A percentile compares a stretch with the other conserved stretches of the same genome.
Evolutionary conservation across 176 grass and related monocot species (phyloP).

Genomic region (Sorghum bicolor): Sorghum_bicolor_NCBIv3 NC_012875.2:3877001-3877500

Average conservation of each 20-base stretch:
- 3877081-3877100: constrained; percentile 39
- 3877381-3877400: constrained; percentile 60
- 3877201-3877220: constrained; percentile 54
- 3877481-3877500: constrained; percentile 43
- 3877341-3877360: constrained; percentile 45
- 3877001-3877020: constrained; percentile 45
- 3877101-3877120: constrained; percentile 18
- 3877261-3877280: constrained; percentile 44
- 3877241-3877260: constrained; percentile 68
- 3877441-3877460: constrained; percentile 47
- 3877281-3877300: constrained; percentile 48
- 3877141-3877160: constrained; percentile 36
- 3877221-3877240: constrained; percentile 66
- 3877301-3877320: constrained; percentile 78
- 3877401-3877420: constrained; percentile 43
- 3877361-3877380: constrained; percentile 60
- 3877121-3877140: constrained; percentile 42
- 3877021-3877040: constrained; percentile 17
- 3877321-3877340: constrained; percentile 49
- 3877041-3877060: constrained; percentile 31
- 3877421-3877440: constrained; percentile 53
- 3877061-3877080: constrained; percentile 42
- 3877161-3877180: constrained; percentile 42
- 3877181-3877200: constrained; percentile 75
- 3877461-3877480: constrained; percentile 28